Evolutionary conservation across 768 basidiomycete genomes (phyloP), one percentile per base, ranked within the genome.

Genomic region (Stropharia rugosoannulata): DNA sequence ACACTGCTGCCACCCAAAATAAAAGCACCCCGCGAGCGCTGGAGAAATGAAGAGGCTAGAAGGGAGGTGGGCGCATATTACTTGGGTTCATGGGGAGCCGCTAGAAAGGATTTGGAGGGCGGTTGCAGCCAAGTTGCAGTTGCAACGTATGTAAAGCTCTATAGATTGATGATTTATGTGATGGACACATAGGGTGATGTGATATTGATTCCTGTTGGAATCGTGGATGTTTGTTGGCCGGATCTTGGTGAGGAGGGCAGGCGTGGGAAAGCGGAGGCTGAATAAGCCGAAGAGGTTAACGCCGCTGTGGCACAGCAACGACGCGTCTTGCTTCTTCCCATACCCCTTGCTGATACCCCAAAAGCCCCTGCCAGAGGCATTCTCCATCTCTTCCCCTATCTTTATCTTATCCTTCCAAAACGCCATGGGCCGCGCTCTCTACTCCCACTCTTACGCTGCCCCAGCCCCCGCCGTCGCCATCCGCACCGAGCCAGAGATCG

Each of bases 341-440:
- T 61, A 67, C 53, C 58, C 60, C 60, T 56, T 57, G 37, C 46
- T 50, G 55, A 56, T 55, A 66, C 61, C 62, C 65, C 62, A 66
- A 68, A 65, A 66, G 62, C 64, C 59, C 51, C 56, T 48, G 52
- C 48, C 43, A 43, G 49, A 60, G 48, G 55, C 63, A 62, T 53
- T 59, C 48, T 60, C 61, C 62, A 58, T 60, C 62, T 57, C 53
- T 58, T 55, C 36, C 46, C 53, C 35, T 55, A 55, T 56, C 65
- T 63, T 55, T 62, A 39, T 38, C 29, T 22, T 43, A 35, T 35
- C 22, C 27, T 55, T 51, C 57, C 49, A 56, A 49, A 44, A 58
- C 67, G 49, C 29, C 29, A 86, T 86, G 84, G 84, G 84, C 62
- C 83, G 84, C 57, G 76, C 83, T 60, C 75, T 85, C 49, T 84